These are phyloP conservation scores for Coniochaeta hoffmannii DNA, from an alignment of 2,329 filamentous ascomycete genomes.

Conservation along the genomic window DNA sequence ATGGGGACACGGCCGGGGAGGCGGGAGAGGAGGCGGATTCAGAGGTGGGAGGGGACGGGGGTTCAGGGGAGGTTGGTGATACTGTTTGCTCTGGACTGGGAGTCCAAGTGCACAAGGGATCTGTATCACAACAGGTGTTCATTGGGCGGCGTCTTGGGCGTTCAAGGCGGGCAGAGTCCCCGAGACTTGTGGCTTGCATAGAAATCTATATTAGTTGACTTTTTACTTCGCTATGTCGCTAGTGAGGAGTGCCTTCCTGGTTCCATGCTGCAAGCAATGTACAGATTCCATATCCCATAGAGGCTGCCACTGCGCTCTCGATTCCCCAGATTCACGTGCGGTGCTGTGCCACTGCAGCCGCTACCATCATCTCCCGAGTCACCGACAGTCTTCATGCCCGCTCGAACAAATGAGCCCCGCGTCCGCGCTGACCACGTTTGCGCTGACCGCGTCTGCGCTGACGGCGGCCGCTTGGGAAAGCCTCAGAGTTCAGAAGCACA, in stretches of 20 bases:
- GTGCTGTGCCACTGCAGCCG: too few relatives aligned
- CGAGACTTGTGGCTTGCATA: neutral
- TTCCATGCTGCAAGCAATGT: neutral
- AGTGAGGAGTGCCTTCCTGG: neutral
- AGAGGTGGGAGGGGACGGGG: constrained; percentile 31
- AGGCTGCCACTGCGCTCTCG: too few relatives aligned
- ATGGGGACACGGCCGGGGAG: constrained; percentile 38
- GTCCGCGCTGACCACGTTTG: too few relatives aligned
- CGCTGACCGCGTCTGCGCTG: too few relatives aligned
- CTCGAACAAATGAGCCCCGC: too few relatives aligned
- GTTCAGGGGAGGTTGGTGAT: constrained; percentile 40
- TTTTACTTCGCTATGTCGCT: neutral
- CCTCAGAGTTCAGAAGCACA: neutral
- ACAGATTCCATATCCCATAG: neutral
- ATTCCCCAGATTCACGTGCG: too few relatives aligned
- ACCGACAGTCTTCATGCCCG: too few relatives aligned
- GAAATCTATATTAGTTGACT: neutral
- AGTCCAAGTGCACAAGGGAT: neutral
- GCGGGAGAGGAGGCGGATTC: constrained; percentile 37
- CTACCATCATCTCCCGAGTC: too few relatives aligned
- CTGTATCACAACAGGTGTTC: neutral
- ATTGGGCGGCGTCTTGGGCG: constrained; percentile 6
- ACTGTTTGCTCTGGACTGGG: constrained; percentile 1
- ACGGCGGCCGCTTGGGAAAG: too few relatives aligned
- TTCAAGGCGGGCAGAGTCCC: neutral